phyloP scores from a whole-genome alignment of 2,329 filamentous ascomycete genomes.

The Verticillium longisporum region DNA sequence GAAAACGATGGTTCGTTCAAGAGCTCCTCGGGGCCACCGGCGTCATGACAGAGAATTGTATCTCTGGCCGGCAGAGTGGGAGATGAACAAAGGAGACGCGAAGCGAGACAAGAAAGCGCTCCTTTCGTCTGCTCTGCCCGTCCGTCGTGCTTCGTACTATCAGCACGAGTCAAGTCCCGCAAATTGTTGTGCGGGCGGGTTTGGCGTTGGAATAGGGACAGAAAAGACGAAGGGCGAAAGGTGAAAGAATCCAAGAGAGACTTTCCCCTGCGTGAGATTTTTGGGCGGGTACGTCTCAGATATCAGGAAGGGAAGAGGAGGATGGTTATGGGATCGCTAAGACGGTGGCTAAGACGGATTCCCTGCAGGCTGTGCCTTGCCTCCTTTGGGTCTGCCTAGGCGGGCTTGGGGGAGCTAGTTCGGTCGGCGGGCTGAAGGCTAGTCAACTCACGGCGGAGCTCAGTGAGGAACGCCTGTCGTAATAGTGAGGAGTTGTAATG shows the following conservation, averaged over 20 bases:
- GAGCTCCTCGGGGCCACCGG: background rate
- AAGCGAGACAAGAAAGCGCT: background rate
- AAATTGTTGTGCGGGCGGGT: background rate
- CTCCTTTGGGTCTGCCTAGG: background rate
- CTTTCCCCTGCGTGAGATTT: slow-evolving; percentile 1
- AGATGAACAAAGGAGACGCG: background rate
- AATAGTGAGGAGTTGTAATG: background rate
- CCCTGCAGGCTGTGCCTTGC: background rate
- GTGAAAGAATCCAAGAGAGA: background rate
- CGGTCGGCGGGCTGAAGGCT: background rate
- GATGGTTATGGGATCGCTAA: background rate
- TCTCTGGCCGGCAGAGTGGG: slow-evolving; percentile 1
- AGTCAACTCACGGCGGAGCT: background rate
- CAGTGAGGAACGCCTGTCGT: background rate
- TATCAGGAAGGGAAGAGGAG: slow-evolving; percentile 1
- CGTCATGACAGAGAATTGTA: background rate
- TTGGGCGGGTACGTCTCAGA: slow-evolving; percentile 1
- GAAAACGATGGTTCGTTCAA: background rate
- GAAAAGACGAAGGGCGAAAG: background rate
- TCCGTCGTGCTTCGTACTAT: background rate
- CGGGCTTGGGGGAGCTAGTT: background rate
- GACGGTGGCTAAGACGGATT: background rate
- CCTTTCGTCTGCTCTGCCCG: background rate
- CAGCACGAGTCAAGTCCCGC: background rate
- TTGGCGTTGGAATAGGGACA: background rate